phyloP scores from a whole-genome alignment of 2,329 filamentous ascomycete species.

The Pyrenophora seminiperda region DNA sequence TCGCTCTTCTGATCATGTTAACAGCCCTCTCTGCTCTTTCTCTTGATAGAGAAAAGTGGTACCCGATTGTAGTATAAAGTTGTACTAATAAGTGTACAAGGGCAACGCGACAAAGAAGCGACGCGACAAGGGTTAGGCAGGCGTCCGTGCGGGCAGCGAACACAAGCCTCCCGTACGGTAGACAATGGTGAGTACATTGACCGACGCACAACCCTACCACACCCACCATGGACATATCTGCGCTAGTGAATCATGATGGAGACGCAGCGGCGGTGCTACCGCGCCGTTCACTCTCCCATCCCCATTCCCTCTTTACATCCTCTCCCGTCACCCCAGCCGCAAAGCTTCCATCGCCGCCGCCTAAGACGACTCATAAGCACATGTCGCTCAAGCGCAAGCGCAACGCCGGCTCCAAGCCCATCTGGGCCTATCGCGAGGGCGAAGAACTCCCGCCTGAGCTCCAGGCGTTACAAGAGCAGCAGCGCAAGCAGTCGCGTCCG shows the following conservation, averaged over 20 bases:
- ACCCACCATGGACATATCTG: slow-evolving; percentile 45
- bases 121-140: slow-evolving; percentile 3
- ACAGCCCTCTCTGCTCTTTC: not conserved
- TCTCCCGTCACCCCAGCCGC: slow-evolving; percentile 37
- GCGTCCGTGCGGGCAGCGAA: slow-evolving; percentile 13
- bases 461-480: slow-evolving; percentile 30
- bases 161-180: slow-evolving; percentile 13
- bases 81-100: too few species aligned
- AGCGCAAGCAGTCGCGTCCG: slow-evolving; percentile 30
- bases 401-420: slow-evolving; percentile 44
- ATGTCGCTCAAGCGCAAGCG: slow-evolving; percentile 45
- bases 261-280: slow-evolving; percentile 37
- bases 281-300: slow-evolving; percentile 39
- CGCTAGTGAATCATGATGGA: slow-evolving; percentile 43
- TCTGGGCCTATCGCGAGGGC: slow-evolving; percentile 44
- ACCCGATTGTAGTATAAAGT: too few species aligned
- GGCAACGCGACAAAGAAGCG: not conserved
- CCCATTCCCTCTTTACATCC: slow-evolving; percentile 33
- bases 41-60: not conserved
- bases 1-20: not conserved
- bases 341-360: slow-evolving; percentile 34
- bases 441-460: slow-evolving; percentile 34
- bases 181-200: slow-evolving; percentile 19
- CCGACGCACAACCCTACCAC: slow-evolving; percentile 23
- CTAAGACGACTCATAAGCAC: slow-evolving; percentile 29